Evolutionary conservation across 768 basidiomycete species (phyloP).

Genomic region (Obba rivulosa): DNA sequence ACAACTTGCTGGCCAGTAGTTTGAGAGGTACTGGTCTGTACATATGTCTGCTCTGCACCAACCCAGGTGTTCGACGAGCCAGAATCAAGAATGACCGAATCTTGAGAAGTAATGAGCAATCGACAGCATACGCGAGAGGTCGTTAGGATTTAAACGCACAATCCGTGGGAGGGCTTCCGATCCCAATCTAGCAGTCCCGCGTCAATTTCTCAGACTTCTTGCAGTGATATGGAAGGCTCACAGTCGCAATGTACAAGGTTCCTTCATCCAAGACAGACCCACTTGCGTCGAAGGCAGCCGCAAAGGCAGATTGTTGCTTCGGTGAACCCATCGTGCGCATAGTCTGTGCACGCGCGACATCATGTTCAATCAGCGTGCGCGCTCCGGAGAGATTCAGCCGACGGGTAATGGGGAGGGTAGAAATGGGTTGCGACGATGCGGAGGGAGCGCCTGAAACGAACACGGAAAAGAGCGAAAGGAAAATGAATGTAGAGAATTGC

Average conservation of each 20-base stretch:
- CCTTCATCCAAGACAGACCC: conserved; percentile 15
- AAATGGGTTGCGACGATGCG: too few species aligned
- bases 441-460: too few species aligned
- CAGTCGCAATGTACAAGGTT: conserved; percentile 22
- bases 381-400: conserved; percentile 17
- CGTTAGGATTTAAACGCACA: conserved; percentile 22
- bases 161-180: conserved; percentile 43
- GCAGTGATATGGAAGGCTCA: neutral
- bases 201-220: too few species aligned
- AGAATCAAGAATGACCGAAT: conserved; percentile 51
- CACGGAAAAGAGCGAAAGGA: too few species aligned
- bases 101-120: conserved; percentile 8
- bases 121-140: neutral
- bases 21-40: conserved; percentile 35
- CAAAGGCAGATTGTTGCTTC: too few species aligned
- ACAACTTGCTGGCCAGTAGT: conserved; percentile 26
- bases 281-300: conserved; percentile 5
- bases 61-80: conserved; percentile 53
- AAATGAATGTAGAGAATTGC: too few species aligned
- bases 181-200: conserved; percentile 39
- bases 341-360: conserved; percentile 16
- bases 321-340: conserved; percentile 7
- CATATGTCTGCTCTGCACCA: conserved; percentile 42
- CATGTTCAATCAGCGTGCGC: conserved; percentile 12
- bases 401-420: conserved; percentile 16